Evolutionary conservation across 345 rosid genomes (phyloP), one percentile per base, ranked within the genome.

Genomic region (Hibiscus mutabilis): DNA sequence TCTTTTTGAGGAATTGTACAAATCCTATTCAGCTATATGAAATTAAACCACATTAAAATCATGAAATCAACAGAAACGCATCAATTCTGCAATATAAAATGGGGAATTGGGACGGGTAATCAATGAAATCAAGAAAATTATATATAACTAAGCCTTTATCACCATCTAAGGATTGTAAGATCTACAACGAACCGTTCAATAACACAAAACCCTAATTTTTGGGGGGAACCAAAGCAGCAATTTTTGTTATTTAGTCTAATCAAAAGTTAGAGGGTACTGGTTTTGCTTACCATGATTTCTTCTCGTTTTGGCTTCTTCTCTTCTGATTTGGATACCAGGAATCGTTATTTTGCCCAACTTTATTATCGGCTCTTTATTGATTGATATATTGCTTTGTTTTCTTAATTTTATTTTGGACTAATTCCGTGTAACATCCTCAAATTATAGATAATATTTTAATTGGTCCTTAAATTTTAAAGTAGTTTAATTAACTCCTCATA

Each of bases 221-320:
- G 1, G 35, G 13, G 56, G 8, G 25, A 16, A 22, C 16, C 0
- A 8, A 25, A 24, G n/a, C 16, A 15, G 51, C 6, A 5, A 49
- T 2, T 27, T 4, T 15, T 46, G 16, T 24, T 24, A 25, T 24
- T 27, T 24, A 25, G 47, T 15, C 9, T 4, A 66, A 47, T 25
- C 3, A 15, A 15, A 47, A 47, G 6, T 16, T 29, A 10, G 10
- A 3, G 9, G 1, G 15, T 16, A 11, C 16, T 27, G 25, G 46
- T 46, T 35, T 49, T 16, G 44, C 71, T 5, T 49, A 67, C 71
- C 71, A 67, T 67, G 2, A 7, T 66, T 66, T n/a, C 71, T 67
- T 9, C 44, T 67, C 55, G 55, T 15, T 49, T 19, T 47, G 3
- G 37, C 16, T 65, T 29, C 27, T 65, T 7, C 18, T 49, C 59